phyloP scores from a whole-genome alignment of 2,329 filamentous ascomycete genomes.

The Calonectria henricotiae region DNA sequence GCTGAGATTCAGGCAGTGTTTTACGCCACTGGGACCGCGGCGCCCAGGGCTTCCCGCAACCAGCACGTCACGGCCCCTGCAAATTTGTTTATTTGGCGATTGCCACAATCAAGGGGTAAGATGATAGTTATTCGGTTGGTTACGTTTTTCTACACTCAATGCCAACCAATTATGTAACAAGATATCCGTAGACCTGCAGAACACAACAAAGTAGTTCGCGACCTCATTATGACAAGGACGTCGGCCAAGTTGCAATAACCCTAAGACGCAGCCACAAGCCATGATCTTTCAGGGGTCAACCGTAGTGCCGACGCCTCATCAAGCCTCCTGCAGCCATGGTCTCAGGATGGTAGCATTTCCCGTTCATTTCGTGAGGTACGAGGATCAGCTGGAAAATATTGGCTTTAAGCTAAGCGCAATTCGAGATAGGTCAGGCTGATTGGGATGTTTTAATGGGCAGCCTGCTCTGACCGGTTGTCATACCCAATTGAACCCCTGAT shows the following conservation, averaged over 20 bases:
- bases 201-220: not conserved
- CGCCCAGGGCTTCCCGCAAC: not conserved
- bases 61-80: not conserved
- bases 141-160: too few relatives aligned
- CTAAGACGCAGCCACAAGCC: not conserved
- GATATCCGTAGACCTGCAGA: too few relatives aligned
- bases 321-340: constrained; percentile 14
- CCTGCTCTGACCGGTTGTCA: not conserved
- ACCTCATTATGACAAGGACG: not conserved
- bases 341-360: not conserved
- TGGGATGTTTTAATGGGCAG: not conserved
- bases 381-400: not conserved
- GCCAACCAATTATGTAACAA: too few relatives aligned
- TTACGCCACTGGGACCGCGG: not conserved
- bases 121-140: too few relatives aligned
- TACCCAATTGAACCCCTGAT: not conserved
- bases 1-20: not conserved
- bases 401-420: not conserved
- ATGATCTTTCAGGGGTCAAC: not conserved
- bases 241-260: too few relatives aligned
- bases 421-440: not conserved
- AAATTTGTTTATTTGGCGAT: not conserved
- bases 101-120: not conserved
- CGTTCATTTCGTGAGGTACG: not conserved
- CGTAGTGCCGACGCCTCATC: not conserved